Conservation (phyloP, 1,284 basidiomycete species). For the Pseudozyma hubeiensis region DNA sequence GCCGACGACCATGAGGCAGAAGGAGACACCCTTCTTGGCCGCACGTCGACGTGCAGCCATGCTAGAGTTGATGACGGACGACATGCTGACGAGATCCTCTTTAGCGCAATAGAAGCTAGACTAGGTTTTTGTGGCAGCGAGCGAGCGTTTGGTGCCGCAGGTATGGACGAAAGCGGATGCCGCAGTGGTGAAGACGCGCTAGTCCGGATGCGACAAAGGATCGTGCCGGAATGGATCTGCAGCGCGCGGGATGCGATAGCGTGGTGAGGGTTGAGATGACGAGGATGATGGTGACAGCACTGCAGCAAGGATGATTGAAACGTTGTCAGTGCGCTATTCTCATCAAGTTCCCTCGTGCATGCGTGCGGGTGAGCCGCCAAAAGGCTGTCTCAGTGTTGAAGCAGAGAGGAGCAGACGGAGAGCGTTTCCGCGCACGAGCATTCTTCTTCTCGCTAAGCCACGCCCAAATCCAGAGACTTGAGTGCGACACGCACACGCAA, state of each 20-base stretch:
- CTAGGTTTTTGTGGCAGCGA: constrained; percentile 2
- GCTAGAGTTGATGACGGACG: constrained; percentile 40
- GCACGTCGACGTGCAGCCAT: constrained; percentile 64
- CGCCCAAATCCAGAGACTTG: constrained; percentile 1
- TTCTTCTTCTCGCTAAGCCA: neutral
- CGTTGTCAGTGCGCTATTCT: neutral
- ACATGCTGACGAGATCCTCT: constrained; percentile 27
- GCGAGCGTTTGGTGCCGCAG: neutral
- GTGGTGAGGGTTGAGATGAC: neutral
- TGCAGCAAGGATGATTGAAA: neutral
- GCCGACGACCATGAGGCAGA: constrained; percentile 69
- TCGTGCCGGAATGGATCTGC: neutral
- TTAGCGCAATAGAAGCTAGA: neutral
- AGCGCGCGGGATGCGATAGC: neutral
- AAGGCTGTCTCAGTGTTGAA: constrained; percentile 28
- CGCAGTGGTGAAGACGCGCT: neutral
- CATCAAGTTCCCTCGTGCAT: constrained; percentile 2
- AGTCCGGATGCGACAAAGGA: neutral
- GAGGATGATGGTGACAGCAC: constrained; percentile 5
- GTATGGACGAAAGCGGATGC: neutral
- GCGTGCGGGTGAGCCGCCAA: constrained; percentile 2
- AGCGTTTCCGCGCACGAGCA: constrained; percentile 30
- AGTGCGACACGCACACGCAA: constrained; percentile 15
- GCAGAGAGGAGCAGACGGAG: neutral
- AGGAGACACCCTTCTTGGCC: constrained; percentile 68